Evolutionary conservation across 2,329 filamentous ascomycete genomes (phyloP).

Genomic region (Diaporthe ilicicola): DNA sequence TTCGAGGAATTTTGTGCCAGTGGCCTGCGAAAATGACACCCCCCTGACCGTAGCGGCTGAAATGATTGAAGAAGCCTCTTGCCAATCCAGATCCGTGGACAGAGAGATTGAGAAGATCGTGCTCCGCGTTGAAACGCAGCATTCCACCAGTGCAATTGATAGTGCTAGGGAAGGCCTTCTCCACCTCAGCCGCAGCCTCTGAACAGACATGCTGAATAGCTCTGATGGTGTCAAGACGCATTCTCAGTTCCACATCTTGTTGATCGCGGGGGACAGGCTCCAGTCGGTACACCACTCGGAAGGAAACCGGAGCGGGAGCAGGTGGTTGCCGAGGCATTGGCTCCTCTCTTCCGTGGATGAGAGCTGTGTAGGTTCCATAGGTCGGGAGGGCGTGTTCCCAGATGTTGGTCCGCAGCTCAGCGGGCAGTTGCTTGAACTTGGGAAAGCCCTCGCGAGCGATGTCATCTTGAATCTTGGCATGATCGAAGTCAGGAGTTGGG

Average conservation of each 20-base stretch:
- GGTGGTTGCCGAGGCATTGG: not conserved
- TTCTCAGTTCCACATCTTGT: not conserved
- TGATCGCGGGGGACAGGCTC: not conserved
- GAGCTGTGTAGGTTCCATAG: not conserved
- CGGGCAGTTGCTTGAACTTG: not conserved
- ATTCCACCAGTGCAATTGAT: not conserved
- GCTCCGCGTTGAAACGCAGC: not conserved
- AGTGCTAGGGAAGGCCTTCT: not conserved
- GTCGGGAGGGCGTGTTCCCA: not conserved
- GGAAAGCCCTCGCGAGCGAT: not conserved
- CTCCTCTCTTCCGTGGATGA: not conserved
- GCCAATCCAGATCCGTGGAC: not conserved
- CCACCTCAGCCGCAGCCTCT: not conserved
- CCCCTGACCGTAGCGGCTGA: not conserved
- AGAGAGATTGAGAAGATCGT: not conserved
- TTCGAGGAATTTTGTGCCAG: not conserved
- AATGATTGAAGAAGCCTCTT: rapidly evolving
- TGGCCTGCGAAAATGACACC: not conserved
- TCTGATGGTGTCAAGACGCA: not conserved
- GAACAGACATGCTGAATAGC: not conserved
- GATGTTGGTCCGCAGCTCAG: not conserved
- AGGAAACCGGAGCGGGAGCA: not conserved
- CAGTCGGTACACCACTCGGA: not conserved
- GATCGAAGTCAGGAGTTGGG: not conserved
- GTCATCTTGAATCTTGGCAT: not conserved